phyloP scores from a whole-genome alignment of 768 basidiomycete species.

The Termitomyces sp. region DNA sequence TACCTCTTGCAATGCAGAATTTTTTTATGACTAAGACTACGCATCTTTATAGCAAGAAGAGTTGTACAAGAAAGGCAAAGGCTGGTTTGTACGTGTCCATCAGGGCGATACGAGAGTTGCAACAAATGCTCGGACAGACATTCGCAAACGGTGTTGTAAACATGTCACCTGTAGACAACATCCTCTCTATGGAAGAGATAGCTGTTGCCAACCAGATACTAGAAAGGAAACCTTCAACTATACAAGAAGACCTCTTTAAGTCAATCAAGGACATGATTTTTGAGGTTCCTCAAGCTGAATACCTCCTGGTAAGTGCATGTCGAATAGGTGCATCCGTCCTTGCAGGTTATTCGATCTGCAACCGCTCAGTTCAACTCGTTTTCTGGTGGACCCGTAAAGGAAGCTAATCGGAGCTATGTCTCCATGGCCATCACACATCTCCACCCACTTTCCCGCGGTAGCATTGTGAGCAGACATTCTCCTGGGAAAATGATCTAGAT shows the following conservation, averaged over 20 bases:
- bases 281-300: constrained; percentile 24
- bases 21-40: not conserved
- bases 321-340: not conserved
- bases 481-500: not conserved
- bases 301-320: constrained; percentile 19
- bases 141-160: constrained; percentile 24
- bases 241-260: constrained; percentile 21
- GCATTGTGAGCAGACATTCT: constrained; percentile 18
- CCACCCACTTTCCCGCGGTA: constrained; percentile 44
- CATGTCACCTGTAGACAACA: constrained; percentile 21
- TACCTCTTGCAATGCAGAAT: not conserved
- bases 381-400: constrained; percentile 21
- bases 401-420: constrained; percentile 27
- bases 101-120: not conserved
- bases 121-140: constrained; percentile 15
- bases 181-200: constrained; percentile 21
- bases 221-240: constrained; percentile 21
- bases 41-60: constrained; percentile 20
- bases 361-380: constrained; percentile 26
- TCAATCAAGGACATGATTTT: constrained; percentile 23
- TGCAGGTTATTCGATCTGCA: not conserved
- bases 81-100: constrained; percentile 22
- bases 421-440: constrained; percentile 30
- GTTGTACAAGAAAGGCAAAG: constrained; percentile 20
- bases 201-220: constrained; percentile 18